Conservation (phyloP, 768 basidiomycete genomes). For the Exsudoporus frostii region DNA sequence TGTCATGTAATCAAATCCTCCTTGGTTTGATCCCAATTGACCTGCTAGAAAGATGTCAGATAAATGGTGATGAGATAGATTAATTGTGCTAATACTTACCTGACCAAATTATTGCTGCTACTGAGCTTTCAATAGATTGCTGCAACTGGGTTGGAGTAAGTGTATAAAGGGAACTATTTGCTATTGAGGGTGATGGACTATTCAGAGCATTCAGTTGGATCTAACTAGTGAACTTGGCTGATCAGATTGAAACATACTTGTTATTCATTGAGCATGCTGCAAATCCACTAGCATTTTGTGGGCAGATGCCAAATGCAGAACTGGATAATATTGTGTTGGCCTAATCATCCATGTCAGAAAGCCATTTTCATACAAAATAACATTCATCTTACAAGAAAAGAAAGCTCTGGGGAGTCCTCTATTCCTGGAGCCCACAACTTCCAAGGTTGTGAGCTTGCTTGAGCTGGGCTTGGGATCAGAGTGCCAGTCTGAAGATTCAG, state of each 20-base stretch:
- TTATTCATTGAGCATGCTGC: background rate
- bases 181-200: background rate
- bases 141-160: conserved; percentile 3
- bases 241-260: background rate
- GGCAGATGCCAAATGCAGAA: background rate
- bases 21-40: background rate
- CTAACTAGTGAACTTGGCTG: background rate
- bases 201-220: background rate
- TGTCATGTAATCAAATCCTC: conserved; percentile 5
- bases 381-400: background rate
- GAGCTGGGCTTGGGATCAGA: background rate
- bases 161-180: background rate
- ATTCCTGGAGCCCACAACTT: conserved; percentile 3
- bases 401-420: background rate
- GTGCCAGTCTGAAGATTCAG: background rate
- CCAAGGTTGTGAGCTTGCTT: background rate
- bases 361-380: too few species aligned
- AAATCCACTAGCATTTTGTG: background rate
- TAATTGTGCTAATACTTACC: background rate
- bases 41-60: background rate
- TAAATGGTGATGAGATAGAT: background rate
- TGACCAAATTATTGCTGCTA: conserved; percentile 10
- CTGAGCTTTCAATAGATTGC: background rate
- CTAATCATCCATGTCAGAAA: background rate
- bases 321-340: rapidly evolving